A percentile compares a stretch with the other conserved stretches of the same genome.
These are phyloP conservation scores for Mycocentrospora acerina DNA, from an alignment of 2,329 filamentous ascomycete genomes.

Conservation along the genomic window DNA sequence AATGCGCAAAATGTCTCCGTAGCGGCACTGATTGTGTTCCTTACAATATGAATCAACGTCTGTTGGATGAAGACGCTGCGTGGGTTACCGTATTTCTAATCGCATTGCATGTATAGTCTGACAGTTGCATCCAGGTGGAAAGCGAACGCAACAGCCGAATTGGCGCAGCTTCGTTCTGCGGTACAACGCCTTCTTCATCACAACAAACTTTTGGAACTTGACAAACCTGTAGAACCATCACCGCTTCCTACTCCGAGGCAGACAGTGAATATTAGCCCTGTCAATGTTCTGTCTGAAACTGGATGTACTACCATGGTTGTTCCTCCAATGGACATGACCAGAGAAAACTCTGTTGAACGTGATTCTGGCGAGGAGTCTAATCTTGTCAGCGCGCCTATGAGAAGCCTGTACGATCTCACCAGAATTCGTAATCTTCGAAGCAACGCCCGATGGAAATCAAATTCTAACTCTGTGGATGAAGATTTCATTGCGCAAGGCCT, in stretches of 20 bases:
- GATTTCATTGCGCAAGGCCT: slow-evolving; percentile 38
- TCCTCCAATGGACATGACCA: slow-evolving; percentile 37
- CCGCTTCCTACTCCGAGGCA: slow-evolving; percentile 8
- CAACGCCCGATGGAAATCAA: slow-evolving; percentile 24
- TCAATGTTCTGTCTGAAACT: slow-evolving; percentile 27
- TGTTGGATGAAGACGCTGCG: slow-evolving; percentile 36
- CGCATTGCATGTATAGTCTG: neutral
- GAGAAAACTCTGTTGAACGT: slow-evolving; percentile 34
- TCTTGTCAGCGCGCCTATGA: slow-evolving; percentile 37
- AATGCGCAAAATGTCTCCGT: slow-evolving; percentile 38
- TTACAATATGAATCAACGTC: slow-evolving; percentile 46
- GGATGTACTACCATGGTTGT: slow-evolving; percentile 25
- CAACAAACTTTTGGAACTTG: slow-evolving; percentile 28
- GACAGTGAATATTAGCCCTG: slow-evolving; percentile 22
- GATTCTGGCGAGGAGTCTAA: slow-evolving; percentile 28
- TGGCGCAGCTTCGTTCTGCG: slow-evolving; percentile 28
- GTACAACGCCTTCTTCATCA: slow-evolving; percentile 31
- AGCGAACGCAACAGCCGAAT: slow-evolving; percentile 28
- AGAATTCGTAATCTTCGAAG: slow-evolving; percentile 36
- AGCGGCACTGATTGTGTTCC: slow-evolving; percentile 80
- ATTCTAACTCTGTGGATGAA: slow-evolving; percentile 26
- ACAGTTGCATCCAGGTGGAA: slow-evolving; percentile 26
- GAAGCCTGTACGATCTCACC: slow-evolving; percentile 37
- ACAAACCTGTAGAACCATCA: slow-evolving; percentile 1
- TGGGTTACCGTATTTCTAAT: slow-evolving; percentile 14